phyloP scores from a whole-genome alignment of 2,329 filamentous ascomycete species.

The Didymellaceae sp. region DNA sequence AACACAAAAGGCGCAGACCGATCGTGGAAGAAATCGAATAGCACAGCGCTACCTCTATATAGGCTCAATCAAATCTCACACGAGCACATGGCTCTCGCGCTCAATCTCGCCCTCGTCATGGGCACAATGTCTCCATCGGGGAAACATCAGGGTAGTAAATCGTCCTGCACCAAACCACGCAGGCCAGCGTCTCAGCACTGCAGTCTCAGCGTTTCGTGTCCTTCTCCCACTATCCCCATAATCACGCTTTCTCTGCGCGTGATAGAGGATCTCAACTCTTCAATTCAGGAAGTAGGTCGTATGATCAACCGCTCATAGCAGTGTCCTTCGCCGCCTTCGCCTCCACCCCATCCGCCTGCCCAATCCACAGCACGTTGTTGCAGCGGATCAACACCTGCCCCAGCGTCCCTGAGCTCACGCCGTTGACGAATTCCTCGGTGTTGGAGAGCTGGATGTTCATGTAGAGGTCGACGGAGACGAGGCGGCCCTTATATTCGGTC shows the following conservation, averaged over 20 bases:
- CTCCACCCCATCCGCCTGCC: slow-evolving; percentile 57
- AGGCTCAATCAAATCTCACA: background rate
- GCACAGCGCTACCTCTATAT: slow-evolving; percentile 16
- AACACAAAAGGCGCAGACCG: slow-evolving; percentile 40
- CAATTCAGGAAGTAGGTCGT: too few relatives aligned
- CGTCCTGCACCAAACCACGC: slow-evolving; percentile 12
- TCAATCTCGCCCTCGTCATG: background rate
- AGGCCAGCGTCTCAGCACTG: background rate
- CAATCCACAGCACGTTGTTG: slow-evolving; percentile 98
- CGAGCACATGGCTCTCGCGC: background rate
- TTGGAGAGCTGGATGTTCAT: slow-evolving; percentile 97
- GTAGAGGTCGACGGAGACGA: slow-evolving; percentile 95
- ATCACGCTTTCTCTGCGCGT: too few relatives aligned
- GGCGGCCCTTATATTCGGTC: slow-evolving; percentile 92
- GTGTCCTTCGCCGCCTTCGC: slow-evolving; percentile 52
- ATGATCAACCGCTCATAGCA: slow-evolving; percentile 49
- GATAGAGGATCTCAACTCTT: too few relatives aligned
- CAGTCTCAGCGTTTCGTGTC: slow-evolving; percentile 6
- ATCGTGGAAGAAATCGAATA: slow-evolving; percentile 68
- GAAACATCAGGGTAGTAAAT: too few relatives aligned
- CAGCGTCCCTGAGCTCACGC: slow-evolving; percentile 81
- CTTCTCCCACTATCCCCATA: background rate
- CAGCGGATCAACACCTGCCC: slow-evolving; percentile 95
- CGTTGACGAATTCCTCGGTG: slow-evolving; percentile 90
- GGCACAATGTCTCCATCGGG: background rate